Evolutionary conservation across 176 grass and related monocot genomes (phyloP).

Genomic region (Areca catechu): DNA sequence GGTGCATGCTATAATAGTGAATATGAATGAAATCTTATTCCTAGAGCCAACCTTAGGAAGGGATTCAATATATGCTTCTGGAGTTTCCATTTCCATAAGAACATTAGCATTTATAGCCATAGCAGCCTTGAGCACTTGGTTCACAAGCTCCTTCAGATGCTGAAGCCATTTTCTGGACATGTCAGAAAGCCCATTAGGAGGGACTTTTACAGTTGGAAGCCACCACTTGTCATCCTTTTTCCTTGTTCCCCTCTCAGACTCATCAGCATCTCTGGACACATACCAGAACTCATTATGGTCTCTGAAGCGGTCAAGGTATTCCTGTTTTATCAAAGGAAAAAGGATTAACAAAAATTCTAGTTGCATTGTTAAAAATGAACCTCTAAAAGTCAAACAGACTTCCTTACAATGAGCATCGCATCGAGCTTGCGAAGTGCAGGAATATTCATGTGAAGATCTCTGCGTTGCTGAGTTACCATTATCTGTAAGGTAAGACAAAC

Average conservation of each 20-base stretch:
- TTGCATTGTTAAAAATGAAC: too few relatives aligned
- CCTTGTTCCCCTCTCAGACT: constrained; percentile 14
- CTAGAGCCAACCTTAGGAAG: constrained; percentile 52
- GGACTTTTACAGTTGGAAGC: constrained; percentile 68
- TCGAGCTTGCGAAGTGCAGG: constrained; percentile 70
- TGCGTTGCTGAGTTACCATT: constrained; percentile 80
- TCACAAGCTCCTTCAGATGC: constrained; percentile 61
- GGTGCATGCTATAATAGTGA: too few relatives aligned
- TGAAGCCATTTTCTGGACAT: constrained; percentile 44
- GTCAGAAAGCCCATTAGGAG: constrained; percentile 43
- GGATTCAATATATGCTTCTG: constrained; percentile 52
- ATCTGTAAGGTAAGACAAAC: constrained; percentile 25
- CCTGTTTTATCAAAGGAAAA: constrained; percentile 25
- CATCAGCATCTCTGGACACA: constrained; percentile 46
- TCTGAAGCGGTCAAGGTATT: constrained; percentile 86
- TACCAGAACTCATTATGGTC: constrained; percentile 82
- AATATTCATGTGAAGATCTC: constrained; percentile 65
- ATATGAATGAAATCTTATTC: neutral
- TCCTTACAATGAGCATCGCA: constrained; percentile 64
- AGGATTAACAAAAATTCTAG: neutral
- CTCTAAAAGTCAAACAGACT: neutral
- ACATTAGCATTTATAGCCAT: constrained; percentile 75
- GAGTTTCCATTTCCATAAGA: constrained; percentile 60
- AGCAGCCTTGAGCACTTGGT: constrained; percentile 70
- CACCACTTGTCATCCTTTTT: constrained; percentile 71